phyloP scores from a whole-genome alignment of 441 rosid species.

The Gossypium trilobum region DNA sequence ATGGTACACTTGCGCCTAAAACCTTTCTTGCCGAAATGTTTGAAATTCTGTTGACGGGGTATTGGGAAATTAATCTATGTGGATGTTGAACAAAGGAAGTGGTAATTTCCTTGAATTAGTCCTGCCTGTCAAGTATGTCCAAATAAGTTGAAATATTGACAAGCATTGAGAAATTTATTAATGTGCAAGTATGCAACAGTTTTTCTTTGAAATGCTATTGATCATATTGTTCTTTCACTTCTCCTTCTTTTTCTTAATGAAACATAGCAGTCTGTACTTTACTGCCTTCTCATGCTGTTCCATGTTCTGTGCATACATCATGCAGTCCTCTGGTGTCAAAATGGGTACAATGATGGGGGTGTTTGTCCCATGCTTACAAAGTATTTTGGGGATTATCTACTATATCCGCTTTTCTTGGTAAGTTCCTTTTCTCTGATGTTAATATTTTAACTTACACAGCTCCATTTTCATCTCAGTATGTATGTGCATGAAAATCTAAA shows the following conservation, averaged over 20 bases:
- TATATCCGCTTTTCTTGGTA: constrained; percentile 98
- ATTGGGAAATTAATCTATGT: background rate
- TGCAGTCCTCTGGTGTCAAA: constrained; percentile 69
- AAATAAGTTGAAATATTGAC: background rate
- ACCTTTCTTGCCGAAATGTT: too few species aligned
- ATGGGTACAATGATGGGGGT: constrained; percentile 99
- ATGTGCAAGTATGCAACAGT: background rate
- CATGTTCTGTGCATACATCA: constrained; percentile 22
- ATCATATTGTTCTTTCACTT: background rate
- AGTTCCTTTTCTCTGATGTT: constrained; percentile 5
- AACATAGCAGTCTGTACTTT: background rate
- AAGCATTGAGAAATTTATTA: background rate
- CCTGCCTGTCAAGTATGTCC: background rate
- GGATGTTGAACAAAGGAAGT: background rate
- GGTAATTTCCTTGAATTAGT: background rate
- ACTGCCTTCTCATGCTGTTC: constrained; percentile 23
- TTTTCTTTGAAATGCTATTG: background rate
- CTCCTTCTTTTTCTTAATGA: background rate
- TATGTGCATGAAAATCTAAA: background rate
- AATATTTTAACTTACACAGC: background rate
- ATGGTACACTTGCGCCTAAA: too few species aligned
- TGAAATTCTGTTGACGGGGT: background rate
- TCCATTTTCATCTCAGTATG: background rate
- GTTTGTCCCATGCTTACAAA: constrained; percentile 93
- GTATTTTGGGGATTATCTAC: constrained; percentile 93